A percentile compares a stretch with the other conserved stretches of the same genome.
Conservation (phyloP, 495 filamentous ascomycete genomes). For the Penicillium soppii region DNA sequence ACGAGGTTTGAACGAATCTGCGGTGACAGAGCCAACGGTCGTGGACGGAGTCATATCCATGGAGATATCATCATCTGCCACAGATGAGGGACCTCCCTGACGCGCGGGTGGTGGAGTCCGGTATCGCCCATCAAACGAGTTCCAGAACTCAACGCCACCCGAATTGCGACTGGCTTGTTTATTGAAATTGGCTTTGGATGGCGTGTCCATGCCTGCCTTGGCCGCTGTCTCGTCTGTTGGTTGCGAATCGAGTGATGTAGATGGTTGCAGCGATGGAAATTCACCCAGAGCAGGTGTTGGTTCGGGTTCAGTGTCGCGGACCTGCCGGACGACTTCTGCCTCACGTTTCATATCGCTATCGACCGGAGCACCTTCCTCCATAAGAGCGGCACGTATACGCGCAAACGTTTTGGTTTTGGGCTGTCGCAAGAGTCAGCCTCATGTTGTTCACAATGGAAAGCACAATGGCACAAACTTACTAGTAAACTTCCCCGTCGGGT, state of each 20-base stretch:
- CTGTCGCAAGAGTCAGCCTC: slow-evolving; percentile 32
- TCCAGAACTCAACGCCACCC: slow-evolving; percentile 76
- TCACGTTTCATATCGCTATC: slow-evolving; percentile 89
- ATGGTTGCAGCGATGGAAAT: slow-evolving; percentile 44
- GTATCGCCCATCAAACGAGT: slow-evolving; percentile 64
- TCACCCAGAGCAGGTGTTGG: slow-evolving; percentile 36
- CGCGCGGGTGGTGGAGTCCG: slow-evolving; percentile 63
- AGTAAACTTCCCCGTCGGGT: slow-evolving; percentile 85
- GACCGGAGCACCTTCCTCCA: slow-evolving; percentile 82
- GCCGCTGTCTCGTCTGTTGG: slow-evolving; percentile 59
- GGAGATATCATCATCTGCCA: slow-evolving; percentile 69
- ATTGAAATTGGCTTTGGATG: slow-evolving; percentile 65
- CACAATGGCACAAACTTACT: slow-evolving; percentile 47
- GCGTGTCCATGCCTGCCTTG: slow-evolving; percentile 48
- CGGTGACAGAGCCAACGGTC: slow-evolving; percentile 30
- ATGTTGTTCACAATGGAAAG: neutral
- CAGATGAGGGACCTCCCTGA: slow-evolving; percentile 56
- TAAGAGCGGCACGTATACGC: slow-evolving; percentile 82
- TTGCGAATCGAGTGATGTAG: slow-evolving; percentile 41
- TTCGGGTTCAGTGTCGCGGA: slow-evolving; percentile 68
- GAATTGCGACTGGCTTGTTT: slow-evolving; percentile 69
- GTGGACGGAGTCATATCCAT: slow-evolving; percentile 73
- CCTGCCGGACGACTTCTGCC: slow-evolving; percentile 91
- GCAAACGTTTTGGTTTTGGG: slow-evolving; percentile 96
- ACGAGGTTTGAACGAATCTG: slow-evolving; percentile 32